Conservation (phyloP, 2,329 filamentous ascomycete species). For the Colletotrichum brevisporum region DNA sequence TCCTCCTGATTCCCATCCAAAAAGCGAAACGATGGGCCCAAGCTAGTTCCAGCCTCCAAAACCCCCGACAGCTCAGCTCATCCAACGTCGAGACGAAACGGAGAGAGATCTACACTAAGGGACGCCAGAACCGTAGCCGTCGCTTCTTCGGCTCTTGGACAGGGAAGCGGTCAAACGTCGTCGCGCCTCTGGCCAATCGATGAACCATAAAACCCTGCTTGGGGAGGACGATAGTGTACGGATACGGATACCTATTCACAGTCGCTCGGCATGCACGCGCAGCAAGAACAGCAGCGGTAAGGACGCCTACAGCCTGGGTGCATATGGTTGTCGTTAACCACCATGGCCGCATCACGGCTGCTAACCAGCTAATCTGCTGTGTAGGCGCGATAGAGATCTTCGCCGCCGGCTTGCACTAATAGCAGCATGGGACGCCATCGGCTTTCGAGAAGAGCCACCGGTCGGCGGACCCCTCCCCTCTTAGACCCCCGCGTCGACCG, state of each 20-base stretch:
- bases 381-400: conserved; percentile 26
- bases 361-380: too few relatives aligned
- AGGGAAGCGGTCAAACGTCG: conserved; percentile 22
- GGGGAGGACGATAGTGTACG: too few relatives aligned
- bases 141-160: conserved; percentile 2
- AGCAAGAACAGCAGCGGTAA: too few relatives aligned
- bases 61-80: conserved; percentile 11
- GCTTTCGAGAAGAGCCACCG: neutral
- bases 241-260: neutral
- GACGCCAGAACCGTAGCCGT: conserved; percentile 16
- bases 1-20: neutral
- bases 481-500: neutral
- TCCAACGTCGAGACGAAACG: neutral
- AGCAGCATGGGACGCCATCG: neutral
- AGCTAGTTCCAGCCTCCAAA: conserved; percentile 9
- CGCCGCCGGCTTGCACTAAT: conserved; percentile 4
- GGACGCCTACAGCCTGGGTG: neutral
- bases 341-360: conserved; percentile 6
- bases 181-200: neutral
- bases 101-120: neutral
- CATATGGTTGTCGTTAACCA: neutral
- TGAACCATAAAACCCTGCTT: neutral
- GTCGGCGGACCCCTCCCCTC: neutral
- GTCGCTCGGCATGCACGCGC: too few relatives aligned
- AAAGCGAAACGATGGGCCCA: conserved; percentile 22